These are phyloP conservation scores for Isoetes engelmannii DNA, from an alignment of 83 land plant species.

Conservation along the genomic window DNA sequence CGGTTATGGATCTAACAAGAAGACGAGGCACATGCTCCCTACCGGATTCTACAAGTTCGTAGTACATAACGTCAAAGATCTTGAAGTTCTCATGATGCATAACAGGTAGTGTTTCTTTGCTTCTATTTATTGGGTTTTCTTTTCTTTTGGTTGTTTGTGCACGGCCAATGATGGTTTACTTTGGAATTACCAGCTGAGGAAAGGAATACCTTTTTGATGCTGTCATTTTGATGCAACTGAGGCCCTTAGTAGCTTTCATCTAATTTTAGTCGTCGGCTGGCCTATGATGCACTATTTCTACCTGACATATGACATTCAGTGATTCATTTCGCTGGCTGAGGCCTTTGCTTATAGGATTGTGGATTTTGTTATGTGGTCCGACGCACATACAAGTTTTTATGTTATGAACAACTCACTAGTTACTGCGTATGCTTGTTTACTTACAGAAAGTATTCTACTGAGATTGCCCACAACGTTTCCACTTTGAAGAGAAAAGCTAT, in stretches of 20 bases:
- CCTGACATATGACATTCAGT: no score
- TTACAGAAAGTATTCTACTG: conserved; percentile 70
- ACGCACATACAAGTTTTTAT: no score
- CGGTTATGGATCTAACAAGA: conserved; percentile 87
- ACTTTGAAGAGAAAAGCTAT: conserved; percentile 69
- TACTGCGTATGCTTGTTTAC: background rate
- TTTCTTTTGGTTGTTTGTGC: no score
- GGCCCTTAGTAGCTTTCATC: background rate
- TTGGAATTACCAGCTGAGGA: no score
- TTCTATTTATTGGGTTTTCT: no score
- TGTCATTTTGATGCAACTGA: no score
- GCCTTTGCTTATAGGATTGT: background rate
- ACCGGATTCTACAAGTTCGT: conserved; percentile 71
- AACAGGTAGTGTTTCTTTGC: conserved; percentile 41
- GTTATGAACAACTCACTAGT: background rate
- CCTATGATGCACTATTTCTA: no score
- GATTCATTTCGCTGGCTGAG: background rate
- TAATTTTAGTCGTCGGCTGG: background rate
- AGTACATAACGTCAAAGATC: conserved; percentile 58
- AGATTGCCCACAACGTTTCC: conserved; percentile 74
- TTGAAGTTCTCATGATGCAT: conserved; percentile 79
- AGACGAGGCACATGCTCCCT: conserved; percentile 72
- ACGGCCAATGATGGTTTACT: no score
- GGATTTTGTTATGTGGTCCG: background rate
- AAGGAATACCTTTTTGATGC: no score